Base-by-base conservation (phyloP, 2,329 filamentous ascomycete genomes). In the Ophiosphaerella korrae region DNA sequence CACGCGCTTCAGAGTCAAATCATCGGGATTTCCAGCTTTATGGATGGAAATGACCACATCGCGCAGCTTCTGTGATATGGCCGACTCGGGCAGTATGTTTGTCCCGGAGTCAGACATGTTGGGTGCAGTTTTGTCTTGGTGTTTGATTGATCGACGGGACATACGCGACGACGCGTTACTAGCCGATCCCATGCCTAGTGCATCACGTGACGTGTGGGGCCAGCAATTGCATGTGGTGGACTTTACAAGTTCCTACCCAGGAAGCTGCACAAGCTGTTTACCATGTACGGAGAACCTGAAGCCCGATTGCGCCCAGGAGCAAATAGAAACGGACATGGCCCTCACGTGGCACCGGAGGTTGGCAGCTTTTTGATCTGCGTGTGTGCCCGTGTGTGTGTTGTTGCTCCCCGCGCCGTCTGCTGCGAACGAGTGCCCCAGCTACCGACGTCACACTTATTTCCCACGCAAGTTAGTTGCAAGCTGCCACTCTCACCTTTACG, bases 1-100 rank as follows among this genome's bases (percentile, higher is more conserved):
- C 43, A 85, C 79, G 47, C 76, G 76, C 55, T 84, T 85, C 45
- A 86, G 75, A 0, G 84, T 85, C 53, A 86, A 68, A 43, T 83
- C 77, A 5, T 83, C 78, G 29, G 71, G 66, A 16, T 81, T 71
- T 47, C 72, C 73, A 2, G 63, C 58, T 45, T 74, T 74, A 63
- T 77, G 66, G 11, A 76, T 65, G 3, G 69, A 60, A 39, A 72
- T 65, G 33, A 80, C 77, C 24, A 74, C 68, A 50, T 75, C 63
- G 49, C 71, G 72, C 11, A 82, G 64, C 23, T 71, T 72, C 42
- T 64, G 55, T 37, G 76, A 68, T 45, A 81, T 73, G 7, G 60
- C 55, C 4, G 58, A 59, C 44, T 78, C 71, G 11, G 73, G 66
- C 8, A 72, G 76, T 12, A 65, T 31, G 23, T 54, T 49, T 37